Conservation (phyloP, 208 protist species). For the Leptomonas seymouri region DNA sequence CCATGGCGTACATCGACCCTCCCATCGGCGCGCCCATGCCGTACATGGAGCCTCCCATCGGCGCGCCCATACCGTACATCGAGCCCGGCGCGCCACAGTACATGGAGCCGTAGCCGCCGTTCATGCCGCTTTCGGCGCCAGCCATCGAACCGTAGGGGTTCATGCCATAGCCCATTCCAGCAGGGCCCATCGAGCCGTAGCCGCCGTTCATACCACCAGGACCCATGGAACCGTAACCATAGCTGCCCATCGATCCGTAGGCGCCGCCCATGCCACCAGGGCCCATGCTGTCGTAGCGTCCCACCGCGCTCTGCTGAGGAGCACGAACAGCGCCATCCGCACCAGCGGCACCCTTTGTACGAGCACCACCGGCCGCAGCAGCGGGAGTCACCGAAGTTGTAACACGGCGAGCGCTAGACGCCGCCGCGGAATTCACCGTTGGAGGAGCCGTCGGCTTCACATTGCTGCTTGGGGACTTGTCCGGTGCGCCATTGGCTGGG, state of each 20-base stretch:
- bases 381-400: background rate
- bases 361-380: background rate
- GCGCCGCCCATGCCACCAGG: no score
- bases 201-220: constrained; percentile 6
- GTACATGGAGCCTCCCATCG: constrained; percentile 32
- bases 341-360: background rate
- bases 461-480: background rate
- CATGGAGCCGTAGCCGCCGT: constrained; percentile 22
- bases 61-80: no score
- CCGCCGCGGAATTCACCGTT: background rate
- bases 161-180: constrained; percentile 3
- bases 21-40: no score
- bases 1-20: no score
- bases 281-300: constrained; percentile 20
- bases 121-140: constrained; percentile 17
- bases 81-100: constrained; percentile 13
- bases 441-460: background rate
- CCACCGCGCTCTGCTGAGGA: constrained; percentile 10
- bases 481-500: background rate
- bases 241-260: constrained; percentile 2
- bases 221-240: constrained; percentile 32
- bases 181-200: constrained; percentile 29
- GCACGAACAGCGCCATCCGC: background rate
- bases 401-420: background rate
- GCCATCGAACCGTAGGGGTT: constrained; percentile 3